Evolutionary conservation across 345 rosid genomes (phyloP).

Genomic region (sweet orange (Citrus sinensis)): DNA sequence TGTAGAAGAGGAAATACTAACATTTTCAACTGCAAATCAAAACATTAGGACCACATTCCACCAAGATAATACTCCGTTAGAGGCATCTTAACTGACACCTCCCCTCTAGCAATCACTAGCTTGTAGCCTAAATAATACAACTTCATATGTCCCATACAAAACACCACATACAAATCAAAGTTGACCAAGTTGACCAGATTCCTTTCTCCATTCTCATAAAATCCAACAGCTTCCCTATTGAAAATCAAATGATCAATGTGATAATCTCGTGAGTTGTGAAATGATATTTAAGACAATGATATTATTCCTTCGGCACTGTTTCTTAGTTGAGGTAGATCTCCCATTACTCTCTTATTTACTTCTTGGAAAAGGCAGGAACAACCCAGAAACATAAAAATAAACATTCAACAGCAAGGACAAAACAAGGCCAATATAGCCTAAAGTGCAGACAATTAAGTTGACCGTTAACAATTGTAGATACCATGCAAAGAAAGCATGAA

Average conservation of each 20-base stretch:
- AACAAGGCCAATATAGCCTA: background rate
- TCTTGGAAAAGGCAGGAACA: background rate
- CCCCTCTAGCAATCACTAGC: background rate
- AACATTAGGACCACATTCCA: background rate
- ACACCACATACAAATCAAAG: background rate
- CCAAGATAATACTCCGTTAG: too few species aligned
- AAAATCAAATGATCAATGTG: background rate
- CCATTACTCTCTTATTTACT: background rate
- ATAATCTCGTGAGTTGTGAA: background rate
- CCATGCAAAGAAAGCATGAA: background rate
- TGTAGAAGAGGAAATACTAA: background rate
- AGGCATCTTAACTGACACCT: background rate
- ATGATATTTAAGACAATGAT: background rate
- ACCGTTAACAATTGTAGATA: background rate
- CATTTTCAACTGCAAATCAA: background rate
- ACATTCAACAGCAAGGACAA: background rate
- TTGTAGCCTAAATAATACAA: background rate
- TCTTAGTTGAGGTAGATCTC: background rate
- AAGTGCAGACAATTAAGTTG: background rate
- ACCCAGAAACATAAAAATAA: background rate
- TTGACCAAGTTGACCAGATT: background rate
- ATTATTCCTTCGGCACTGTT: background rate
- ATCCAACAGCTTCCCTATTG: background rate
- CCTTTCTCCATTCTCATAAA: background rate
- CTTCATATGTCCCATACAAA: background rate